Conservation (phyloP, 257 asterid genomes). For the Salvia splendens region DNA sequence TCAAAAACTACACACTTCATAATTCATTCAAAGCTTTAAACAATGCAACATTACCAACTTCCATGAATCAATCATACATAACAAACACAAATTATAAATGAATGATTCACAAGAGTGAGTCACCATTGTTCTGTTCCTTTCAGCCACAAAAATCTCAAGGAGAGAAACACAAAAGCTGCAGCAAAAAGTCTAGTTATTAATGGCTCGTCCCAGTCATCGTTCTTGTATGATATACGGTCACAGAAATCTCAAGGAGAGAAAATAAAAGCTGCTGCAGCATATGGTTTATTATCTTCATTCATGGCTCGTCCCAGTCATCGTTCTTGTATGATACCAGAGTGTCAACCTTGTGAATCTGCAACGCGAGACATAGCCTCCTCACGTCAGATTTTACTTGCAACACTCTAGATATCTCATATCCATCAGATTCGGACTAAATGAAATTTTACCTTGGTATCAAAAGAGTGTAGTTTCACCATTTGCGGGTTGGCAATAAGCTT, state of each 20-base stretch:
- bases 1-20: too few species aligned
- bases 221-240: too few species aligned
- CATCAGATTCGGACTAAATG: not conserved
- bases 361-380: not conserved
- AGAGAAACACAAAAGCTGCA: not conserved
- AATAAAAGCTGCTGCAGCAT: not conserved
- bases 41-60: too few species aligned
- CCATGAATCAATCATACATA: too few species aligned
- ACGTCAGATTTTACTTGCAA: constrained; percentile 2
- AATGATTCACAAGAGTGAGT: constrained; percentile 35
- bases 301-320: constrained; percentile 71
- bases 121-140: not conserved
- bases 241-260: constrained; percentile 33
- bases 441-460: constrained; percentile 78
- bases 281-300: constrained; percentile 1
- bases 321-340: constrained; percentile 88
- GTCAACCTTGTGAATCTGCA: constrained; percentile 97
- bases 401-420: too few species aligned
- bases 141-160: constrained; percentile 33
- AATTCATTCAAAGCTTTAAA: too few species aligned
- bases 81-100: constrained; percentile 25
- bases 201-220: too few species aligned
- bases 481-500: constrained; percentile 86
- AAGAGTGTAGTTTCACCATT: constrained; percentile 90
- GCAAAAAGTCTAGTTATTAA: not conserved